Evolutionary conservation across 345 rosid species (phyloP).

Genomic region (Rhodamnia argentea): DNA sequence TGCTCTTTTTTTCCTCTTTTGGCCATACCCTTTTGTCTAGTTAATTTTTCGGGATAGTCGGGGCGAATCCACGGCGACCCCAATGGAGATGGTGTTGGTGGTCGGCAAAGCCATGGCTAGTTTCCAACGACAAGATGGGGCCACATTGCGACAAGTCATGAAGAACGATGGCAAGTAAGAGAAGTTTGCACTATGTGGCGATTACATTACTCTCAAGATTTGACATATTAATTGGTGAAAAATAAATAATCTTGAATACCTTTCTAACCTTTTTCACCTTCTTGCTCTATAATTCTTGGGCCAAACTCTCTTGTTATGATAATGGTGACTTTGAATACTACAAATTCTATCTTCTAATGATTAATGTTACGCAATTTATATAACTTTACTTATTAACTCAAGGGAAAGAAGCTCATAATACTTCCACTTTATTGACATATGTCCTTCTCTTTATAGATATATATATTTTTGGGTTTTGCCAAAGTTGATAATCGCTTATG

Average conservation of each 20-base stretch:
- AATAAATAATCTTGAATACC: not conserved
- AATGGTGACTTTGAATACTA: too few relatives aligned
- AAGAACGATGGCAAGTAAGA: not conserved
- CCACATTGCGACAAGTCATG: rapidly evolving
- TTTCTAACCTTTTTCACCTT: not conserved
- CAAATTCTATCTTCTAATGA: too few relatives aligned
- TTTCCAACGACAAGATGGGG: not conserved
- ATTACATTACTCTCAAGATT: not conserved
- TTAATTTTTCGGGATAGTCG: not conserved
- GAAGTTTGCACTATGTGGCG: rapidly evolving
- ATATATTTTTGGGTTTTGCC: not conserved
- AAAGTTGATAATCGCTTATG: not conserved
- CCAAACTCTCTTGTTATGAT: not conserved
- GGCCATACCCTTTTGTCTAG: not conserved
- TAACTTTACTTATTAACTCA: not conserved
- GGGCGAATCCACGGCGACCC: rapidly evolving
- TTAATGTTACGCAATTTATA: not conserved
- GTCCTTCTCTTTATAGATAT: not conserved
- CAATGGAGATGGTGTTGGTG: too few relatives aligned
- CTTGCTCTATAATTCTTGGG: not conserved
- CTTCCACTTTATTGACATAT: not conserved
- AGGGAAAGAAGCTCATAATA: not conserved
- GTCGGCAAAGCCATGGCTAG: not conserved
- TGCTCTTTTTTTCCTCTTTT: not conserved
- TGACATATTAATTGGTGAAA: not conserved